Percentiles rank a stretch among this genome's conserved stretches.
These are phyloP conservation scores for Abelmoschus esculentus DNA, from an alignment of 345 rosid genomes.

Conservation along the genomic window DNA sequence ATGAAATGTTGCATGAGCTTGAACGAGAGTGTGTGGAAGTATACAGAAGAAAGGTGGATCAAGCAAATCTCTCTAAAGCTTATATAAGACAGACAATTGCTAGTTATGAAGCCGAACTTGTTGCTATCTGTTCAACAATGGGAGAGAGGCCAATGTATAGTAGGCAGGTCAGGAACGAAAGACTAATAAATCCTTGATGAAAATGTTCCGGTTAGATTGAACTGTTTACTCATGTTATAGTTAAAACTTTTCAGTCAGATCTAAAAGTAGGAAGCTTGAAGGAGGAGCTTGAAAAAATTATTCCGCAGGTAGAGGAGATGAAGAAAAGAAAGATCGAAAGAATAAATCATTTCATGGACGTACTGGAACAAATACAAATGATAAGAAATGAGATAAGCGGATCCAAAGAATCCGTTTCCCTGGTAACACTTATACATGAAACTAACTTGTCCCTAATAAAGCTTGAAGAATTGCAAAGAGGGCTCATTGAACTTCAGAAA, in stretches of 20 bases:
- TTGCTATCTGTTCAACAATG: slow-evolving; percentile 77
- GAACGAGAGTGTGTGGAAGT: slow-evolving; percentile 93
- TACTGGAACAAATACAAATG: slow-evolving; percentile 41
- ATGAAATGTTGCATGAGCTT: slow-evolving; percentile 80
- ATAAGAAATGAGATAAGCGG: slow-evolving; percentile 56
- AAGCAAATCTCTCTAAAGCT: slow-evolving; percentile 73
- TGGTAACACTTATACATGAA: slow-evolving; percentile 44
- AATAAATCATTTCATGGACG: slow-evolving; percentile 66
- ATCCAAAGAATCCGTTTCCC: slow-evolving; percentile 24
- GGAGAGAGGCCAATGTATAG: slow-evolving; percentile 87
- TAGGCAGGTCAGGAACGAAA: slow-evolving; percentile 57
- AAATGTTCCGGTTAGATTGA: background rate
- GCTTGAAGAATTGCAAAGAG: slow-evolving; percentile 63
- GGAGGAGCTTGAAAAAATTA: slow-evolving; percentile 60
- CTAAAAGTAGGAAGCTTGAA: slow-evolving; percentile 72
- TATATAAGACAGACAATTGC: slow-evolving; percentile 74
- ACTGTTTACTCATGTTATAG: slow-evolving; percentile 20
- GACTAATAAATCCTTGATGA: background rate
- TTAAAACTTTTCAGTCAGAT: slow-evolving; percentile 43
- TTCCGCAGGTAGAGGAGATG: slow-evolving; percentile 89
- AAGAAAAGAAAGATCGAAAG: slow-evolving; percentile 64
- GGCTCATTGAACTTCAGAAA: slow-evolving; percentile 55
- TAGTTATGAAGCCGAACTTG: slow-evolving; percentile 84
- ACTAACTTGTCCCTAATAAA: slow-evolving; percentile 67
- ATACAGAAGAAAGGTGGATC: slow-evolving; percentile 87